These are phyloP conservation scores for Plectranthus barbatus DNA, from an alignment of 257 asterid genomes.

Conservation along the genomic window DNA sequence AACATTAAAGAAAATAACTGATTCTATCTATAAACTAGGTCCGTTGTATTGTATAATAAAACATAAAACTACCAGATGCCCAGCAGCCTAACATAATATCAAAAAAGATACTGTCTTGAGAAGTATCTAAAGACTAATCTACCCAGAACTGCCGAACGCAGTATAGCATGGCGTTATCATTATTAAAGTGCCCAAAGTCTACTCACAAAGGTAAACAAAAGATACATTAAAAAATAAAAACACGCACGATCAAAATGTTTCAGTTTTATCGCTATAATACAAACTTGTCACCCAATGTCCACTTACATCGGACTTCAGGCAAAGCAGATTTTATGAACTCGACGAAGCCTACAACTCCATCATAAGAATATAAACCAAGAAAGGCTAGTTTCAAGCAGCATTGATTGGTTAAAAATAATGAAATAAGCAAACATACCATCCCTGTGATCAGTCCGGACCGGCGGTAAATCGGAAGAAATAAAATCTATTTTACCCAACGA, in stretches of 20 bases:
- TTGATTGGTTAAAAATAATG: background rate
- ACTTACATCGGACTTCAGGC: background rate
- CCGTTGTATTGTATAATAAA: background rate
- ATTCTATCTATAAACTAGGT: background rate
- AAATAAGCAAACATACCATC: conserved; percentile 31
- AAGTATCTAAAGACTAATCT: background rate
- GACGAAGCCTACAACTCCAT: background rate
- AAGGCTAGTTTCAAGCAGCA: background rate
- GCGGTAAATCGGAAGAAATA: conserved; percentile 41
- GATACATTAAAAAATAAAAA: background rate
- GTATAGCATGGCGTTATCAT: background rate
- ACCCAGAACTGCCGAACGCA: background rate
- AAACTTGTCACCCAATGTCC: background rate
- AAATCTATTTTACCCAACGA: conserved; percentile 27
- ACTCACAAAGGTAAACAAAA: conserved; percentile 1
- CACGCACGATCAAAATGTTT: background rate
- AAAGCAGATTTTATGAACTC: background rate
- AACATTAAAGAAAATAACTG: background rate
- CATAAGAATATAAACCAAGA: background rate
- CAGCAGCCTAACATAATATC: background rate
- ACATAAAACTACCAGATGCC: background rate
- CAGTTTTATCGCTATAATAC: background rate
- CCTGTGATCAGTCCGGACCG: conserved; percentile 35
- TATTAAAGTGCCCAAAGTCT: conserved; percentile 1
- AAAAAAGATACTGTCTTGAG: background rate